These are phyloP conservation scores for Gymnopus androsaceus DNA, from an alignment of 1,284 basidiomycete genomes.

Conservation along the genomic window DNA sequence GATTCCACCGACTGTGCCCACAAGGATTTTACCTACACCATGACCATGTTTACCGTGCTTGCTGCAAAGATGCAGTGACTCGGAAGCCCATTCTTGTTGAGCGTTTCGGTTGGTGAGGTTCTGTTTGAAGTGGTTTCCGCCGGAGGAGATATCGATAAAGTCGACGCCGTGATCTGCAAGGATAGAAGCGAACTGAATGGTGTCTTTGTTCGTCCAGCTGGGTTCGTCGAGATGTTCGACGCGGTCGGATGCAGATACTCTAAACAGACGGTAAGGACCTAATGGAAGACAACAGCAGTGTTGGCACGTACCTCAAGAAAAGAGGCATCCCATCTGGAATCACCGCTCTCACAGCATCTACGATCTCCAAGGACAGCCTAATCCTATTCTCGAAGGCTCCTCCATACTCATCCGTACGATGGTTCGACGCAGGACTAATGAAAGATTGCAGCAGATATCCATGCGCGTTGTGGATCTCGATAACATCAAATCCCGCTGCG, in stretches of 20 bases:
- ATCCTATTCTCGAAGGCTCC: conserved; percentile 64
- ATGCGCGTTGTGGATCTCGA: conserved; percentile 60
- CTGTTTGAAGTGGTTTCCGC: conserved; percentile 51
- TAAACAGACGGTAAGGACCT: conserved; percentile 22
- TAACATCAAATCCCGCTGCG: conserved; percentile 52
- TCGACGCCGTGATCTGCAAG: conserved; percentile 64
- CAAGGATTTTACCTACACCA: conserved; percentile 39
- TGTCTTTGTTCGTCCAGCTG: conserved; percentile 65
- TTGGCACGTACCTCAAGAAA: conserved; percentile 78
- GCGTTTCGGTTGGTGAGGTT: conserved; percentile 40
- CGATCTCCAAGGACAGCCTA: conserved; percentile 61
- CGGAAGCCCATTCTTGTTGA: conserved; percentile 54
- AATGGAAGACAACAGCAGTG: too few relatives aligned
- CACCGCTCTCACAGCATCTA: conserved; percentile 50
- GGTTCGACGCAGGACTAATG: conserved; percentile 56
- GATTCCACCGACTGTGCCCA: conserved; percentile 67
- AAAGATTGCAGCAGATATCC: conserved; percentile 50
- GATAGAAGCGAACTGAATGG: conserved; percentile 50
- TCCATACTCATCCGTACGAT: conserved; percentile 62
- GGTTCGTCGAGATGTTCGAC: conserved; percentile 54
- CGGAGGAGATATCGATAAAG: conserved; percentile 66
- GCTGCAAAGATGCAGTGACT: conserved; percentile 58
- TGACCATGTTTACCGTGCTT: conserved; percentile 30
- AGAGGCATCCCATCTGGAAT: conserved; percentile 64
- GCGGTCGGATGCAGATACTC: conserved; percentile 65